Conservation (phyloP, 202 grass and related monocot genomes). For the Setaria viridis region DNA sequence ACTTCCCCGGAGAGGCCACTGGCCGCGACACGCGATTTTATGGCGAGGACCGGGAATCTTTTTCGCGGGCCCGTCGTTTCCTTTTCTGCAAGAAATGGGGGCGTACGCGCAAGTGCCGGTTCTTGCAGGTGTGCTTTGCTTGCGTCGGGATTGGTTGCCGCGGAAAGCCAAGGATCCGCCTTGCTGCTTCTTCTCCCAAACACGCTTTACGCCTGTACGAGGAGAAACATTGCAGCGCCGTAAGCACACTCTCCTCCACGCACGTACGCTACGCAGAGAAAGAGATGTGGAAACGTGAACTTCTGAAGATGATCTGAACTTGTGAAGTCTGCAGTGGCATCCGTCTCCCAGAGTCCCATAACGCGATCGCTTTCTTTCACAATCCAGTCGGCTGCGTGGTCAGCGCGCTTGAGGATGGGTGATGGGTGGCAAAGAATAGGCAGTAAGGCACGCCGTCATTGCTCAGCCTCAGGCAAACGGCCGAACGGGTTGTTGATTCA, state of each 20-base stretch:
- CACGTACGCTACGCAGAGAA: neutral
- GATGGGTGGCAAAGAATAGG: neutral
- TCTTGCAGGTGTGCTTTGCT: conserved; percentile 14
- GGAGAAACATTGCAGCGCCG: neutral
- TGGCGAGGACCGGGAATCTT: too few species aligned
- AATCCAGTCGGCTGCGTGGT: neutral
- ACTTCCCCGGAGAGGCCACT: neutral
- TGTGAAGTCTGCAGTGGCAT: too few species aligned
- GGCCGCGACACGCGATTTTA: neutral
- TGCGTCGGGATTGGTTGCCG: conserved; percentile 26
- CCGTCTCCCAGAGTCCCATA: too few species aligned
- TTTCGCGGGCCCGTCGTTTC: neutral
- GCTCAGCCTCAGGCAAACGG: too few species aligned
- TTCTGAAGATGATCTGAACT: too few species aligned
- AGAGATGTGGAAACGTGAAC: neutral
- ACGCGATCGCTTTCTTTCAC: neutral
- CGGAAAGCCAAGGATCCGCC: conserved; percentile 2
- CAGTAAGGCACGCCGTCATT: neutral
- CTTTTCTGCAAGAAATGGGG: neutral
- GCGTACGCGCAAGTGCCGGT: neutral
- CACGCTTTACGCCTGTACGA: neutral
- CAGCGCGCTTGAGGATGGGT: neutral
- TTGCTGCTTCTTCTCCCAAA: neutral
- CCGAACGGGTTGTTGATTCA: too few species aligned
- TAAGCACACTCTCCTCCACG: neutral